phyloP scores from a whole-genome alignment of 2,329 filamentous ascomycete species.

The Delphinella strobiligena region DNA sequence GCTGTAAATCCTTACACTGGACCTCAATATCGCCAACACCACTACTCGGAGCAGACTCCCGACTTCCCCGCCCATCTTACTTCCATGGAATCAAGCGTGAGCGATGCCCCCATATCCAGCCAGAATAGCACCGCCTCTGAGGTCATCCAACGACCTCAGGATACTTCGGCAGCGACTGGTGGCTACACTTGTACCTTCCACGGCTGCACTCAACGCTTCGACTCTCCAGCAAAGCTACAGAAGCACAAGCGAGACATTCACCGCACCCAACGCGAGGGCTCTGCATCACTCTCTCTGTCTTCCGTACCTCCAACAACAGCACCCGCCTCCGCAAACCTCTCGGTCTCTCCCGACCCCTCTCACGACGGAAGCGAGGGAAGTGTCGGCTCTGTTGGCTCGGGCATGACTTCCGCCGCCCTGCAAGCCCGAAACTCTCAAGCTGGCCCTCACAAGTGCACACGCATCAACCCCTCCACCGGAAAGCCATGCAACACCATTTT shows the following conservation, averaged over 20 bases:
- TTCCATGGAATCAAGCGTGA: slow-evolving; percentile 50
- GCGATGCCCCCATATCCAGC: slow-evolving; percentile 37
- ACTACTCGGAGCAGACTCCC: slow-evolving; percentile 22
- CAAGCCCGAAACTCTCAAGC: slow-evolving; percentile 69
- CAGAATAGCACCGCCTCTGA: slow-evolving; percentile 18
- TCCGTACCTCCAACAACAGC: slow-evolving; percentile 15
- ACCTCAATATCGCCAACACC: slow-evolving; percentile 21
- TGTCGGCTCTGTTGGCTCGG: slow-evolving; percentile 15
- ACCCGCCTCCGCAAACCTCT: slow-evolving; percentile 24
- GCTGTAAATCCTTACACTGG: slow-evolving; percentile 17
- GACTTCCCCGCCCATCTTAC: slow-evolving; percentile 49
- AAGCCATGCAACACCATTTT: slow-evolving; percentile 93
- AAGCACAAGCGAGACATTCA: slow-evolving; percentile 95
- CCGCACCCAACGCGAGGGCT: slow-evolving; percentile 52
- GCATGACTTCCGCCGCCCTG: slow-evolving; percentile 42
- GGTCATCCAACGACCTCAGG: slow-evolving; percentile 42
- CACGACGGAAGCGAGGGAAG: slow-evolving; percentile 8
- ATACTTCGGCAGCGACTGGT: slow-evolving; percentile 62
- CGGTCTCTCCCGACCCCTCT: slow-evolving; percentile 12
- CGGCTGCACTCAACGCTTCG: slow-evolving; percentile 77
- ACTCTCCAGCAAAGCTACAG: slow-evolving; percentile 74
- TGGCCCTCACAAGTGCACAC: slow-evolving; percentile 83
- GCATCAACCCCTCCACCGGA: slow-evolving; percentile 87
- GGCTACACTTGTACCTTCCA: slow-evolving; percentile 97
- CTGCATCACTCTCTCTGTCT: slow-evolving; percentile 22